Percentiles rank a stretch among this genome's conserved stretches.
Conservation (phyloP, 192 early-diverging fungal genomes). For the Umbelopsis vinacea region DNA sequence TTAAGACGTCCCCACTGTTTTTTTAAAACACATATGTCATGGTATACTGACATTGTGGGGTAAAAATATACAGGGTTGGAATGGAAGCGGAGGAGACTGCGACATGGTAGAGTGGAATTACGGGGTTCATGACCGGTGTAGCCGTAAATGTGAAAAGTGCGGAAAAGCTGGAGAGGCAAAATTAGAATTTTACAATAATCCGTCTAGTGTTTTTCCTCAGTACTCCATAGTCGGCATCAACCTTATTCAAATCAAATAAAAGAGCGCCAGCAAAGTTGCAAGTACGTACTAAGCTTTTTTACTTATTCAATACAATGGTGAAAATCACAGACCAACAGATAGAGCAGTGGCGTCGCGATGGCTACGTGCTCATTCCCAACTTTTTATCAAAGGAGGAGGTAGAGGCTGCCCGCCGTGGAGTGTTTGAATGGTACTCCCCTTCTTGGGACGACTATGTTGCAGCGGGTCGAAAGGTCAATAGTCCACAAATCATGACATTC, state of each 20-base stretch:
- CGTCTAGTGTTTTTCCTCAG: neutral
- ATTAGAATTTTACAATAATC: neutral
- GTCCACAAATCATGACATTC: neutral
- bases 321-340: conserved; percentile 12
- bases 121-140: no score
- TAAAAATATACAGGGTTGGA: no score
- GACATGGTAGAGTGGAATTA: no score
- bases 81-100: no score
- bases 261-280: no score
- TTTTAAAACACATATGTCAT: no score
- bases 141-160: neutral
- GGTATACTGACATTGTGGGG: no score
- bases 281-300: neutral
- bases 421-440: conserved; percentile 10
- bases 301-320: neutral
- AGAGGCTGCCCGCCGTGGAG: neutral
- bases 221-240: no score
- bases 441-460: conserved; percentile 15
- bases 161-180: neutral
- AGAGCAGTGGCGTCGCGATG: conserved; percentile 15
- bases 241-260: no score
- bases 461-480: neutral
- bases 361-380: conserved; percentile 3
- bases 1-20: no score
- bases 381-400: conserved; percentile 4